phyloP scores from a whole-genome alignment of 352 stramenopile genomes.

The Globisporangium barbulae region DNA sequence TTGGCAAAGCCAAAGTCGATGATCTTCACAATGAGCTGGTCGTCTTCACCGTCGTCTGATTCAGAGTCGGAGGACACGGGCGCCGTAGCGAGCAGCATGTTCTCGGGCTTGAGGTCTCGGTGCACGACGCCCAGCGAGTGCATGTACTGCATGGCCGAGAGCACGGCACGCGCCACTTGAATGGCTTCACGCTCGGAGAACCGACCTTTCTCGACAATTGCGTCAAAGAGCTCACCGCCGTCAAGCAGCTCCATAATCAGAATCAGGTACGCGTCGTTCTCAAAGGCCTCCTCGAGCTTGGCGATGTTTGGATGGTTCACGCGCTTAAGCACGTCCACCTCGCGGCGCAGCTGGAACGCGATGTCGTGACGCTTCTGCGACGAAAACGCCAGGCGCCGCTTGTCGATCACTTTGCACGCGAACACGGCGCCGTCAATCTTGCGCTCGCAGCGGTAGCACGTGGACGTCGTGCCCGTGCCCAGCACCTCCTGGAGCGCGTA shows the following conservation, averaged over 20 bases:
- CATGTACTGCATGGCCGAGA: conserved; percentile 75
- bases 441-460: conserved; percentile 59
- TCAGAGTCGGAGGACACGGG: neutral
- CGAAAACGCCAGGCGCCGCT: conserved; percentile 48
- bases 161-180: conserved; percentile 46
- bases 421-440: conserved; percentile 42
- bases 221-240: conserved; percentile 80
- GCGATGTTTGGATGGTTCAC: conserved; percentile 70
- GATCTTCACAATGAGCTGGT: conserved; percentile 90
- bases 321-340: conserved; percentile 60
- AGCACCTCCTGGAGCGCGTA: conserved; percentile 64
- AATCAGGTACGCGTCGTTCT: conserved; percentile 65
- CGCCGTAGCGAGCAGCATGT: conserved; percentile 53
- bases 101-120: conserved; percentile 75
- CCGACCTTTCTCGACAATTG: conserved; percentile 61
- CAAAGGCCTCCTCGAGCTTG: conserved; percentile 62
- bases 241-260: conserved; percentile 76
- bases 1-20: conserved; percentile 99
- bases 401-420: conserved; percentile 82
- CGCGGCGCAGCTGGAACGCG: conserved; percentile 49
- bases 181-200: conserved; percentile 57
- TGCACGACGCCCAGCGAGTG: conserved; percentile 68
- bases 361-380: conserved; percentile 49
- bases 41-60: conserved; percentile 7
- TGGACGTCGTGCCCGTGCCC: conserved; percentile 67